Evolutionary conservation across 306 rosid species (phyloP).

Genomic region (Elaeagnus macrophylla): DNA sequence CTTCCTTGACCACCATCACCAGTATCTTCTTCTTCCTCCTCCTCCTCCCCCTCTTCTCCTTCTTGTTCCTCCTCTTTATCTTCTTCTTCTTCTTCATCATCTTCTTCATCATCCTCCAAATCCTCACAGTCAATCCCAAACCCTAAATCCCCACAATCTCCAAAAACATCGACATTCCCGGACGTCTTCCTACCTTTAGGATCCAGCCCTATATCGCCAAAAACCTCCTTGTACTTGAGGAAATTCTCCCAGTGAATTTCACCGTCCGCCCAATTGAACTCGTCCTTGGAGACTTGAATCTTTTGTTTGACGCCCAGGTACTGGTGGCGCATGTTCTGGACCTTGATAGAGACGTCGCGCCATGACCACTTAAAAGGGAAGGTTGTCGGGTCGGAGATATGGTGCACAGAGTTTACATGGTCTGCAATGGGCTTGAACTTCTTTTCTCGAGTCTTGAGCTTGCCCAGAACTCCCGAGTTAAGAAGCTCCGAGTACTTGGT

Average conservation of each 20-base stretch:
- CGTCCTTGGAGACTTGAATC: slow-evolving; percentile 53
- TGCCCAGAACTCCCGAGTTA: slow-evolving; percentile 48
- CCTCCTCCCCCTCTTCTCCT: slow-evolving; percentile 8
- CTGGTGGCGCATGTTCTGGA: slow-evolving; percentile 97
- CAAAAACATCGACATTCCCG: slow-evolving; percentile 29
- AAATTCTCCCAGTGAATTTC: slow-evolving; percentile 90
- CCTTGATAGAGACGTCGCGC: slow-evolving; percentile 97
- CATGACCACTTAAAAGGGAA: slow-evolving; percentile 92
- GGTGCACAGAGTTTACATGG: slow-evolving; percentile 66
- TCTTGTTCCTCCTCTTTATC: slow-evolving; percentile 24
- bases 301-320: slow-evolving; percentile 91
- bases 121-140: slow-evolving; percentile 44
- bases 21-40: slow-evolving; percentile 3
- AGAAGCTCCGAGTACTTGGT: slow-evolving; percentile 65
- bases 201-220: slow-evolving; percentile 67
- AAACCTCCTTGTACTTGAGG: slow-evolving; percentile 66
- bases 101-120: slow-evolving; percentile 28
- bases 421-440: slow-evolving; percentile 93
- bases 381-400: slow-evolving; percentile 47
- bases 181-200: slow-evolving; percentile 30
- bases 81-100: slow-evolving; percentile 21
- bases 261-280: slow-evolving; percentile 84
- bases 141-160: slow-evolving; percentile 49
- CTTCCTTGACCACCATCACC: slow-evolving; percentile 18
- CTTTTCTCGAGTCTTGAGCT: slow-evolving; percentile 92